Conservation (phyloP, 75 land plant genomes). For the Isoetes taiwanensis region DNA sequence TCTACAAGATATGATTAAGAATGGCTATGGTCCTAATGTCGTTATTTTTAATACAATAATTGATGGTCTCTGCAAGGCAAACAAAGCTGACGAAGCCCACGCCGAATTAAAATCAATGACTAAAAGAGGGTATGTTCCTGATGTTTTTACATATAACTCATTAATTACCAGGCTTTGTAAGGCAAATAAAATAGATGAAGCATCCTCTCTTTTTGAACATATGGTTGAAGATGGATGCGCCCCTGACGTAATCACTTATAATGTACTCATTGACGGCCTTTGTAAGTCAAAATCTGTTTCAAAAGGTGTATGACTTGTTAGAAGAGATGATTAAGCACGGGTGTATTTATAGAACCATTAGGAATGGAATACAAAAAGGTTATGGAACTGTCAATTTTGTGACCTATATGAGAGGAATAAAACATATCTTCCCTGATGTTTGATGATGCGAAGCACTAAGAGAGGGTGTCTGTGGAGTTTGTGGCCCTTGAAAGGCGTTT, state of each 20-base stretch:
- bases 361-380: too few species aligned
- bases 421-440: too few species aligned
- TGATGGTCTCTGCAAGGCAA: conserved; percentile 42
- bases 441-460: too few species aligned
- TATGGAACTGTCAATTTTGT: too few species aligned
- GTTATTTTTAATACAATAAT: conserved; percentile 48
- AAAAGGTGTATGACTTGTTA: too few species aligned
- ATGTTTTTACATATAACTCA: conserved; percentile 40
- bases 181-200: conserved; percentile 25
- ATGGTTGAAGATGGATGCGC: conserved; percentile 33
- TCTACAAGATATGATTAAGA: conserved; percentile 30
- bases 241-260: conserved; percentile 37
- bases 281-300: too few species aligned
- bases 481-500: too few species aligned
- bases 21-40: conserved; percentile 19
- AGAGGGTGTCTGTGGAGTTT: too few species aligned
- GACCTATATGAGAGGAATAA: too few species aligned
- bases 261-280: conserved; percentile 37
- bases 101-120: conserved; percentile 34
- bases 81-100: conserved; percentile 35
- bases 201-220: conserved; percentile 28
- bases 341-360: too few species aligned
- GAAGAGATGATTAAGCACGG: too few species aligned
- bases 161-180: conserved; percentile 37
- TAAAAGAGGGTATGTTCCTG: conserved; percentile 33